These are phyloP conservation scores for Verticillium nonalfalfae DNA, from an alignment of 2,329 filamentous ascomycete species.

Conservation along the genomic window DNA sequence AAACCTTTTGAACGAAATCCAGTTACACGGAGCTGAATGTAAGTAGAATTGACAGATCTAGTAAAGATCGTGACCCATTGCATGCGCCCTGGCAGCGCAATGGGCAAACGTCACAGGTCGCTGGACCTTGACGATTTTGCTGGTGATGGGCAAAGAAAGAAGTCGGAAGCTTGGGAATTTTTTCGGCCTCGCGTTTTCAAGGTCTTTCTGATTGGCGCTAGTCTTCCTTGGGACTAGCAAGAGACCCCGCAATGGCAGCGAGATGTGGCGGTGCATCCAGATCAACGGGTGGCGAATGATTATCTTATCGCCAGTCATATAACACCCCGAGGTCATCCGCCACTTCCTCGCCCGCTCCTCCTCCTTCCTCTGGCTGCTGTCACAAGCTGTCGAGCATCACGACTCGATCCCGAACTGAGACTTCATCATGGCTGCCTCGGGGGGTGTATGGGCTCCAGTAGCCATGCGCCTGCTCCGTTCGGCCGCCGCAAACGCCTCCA, in stretches of 20 bases:
- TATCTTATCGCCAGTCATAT: slow-evolving; percentile 10
- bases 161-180: neutral
- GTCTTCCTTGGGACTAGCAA: slow-evolving; percentile 7
- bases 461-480: slow-evolving; percentile 48
- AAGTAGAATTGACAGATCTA: neutral
- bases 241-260: slow-evolving; percentile 11
- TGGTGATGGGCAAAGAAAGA: slow-evolving; percentile 1
- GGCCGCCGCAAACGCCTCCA: slow-evolving; percentile 43
- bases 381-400: neutral
- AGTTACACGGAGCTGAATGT: neutral
- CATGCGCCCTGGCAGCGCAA: neutral
- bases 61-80: neutral
- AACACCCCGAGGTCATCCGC: slow-evolving; percentile 14
- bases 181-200: slow-evolving; percentile 1
- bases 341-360: neutral
- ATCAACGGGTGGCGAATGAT: slow-evolving; percentile 18
- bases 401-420: slow-evolving; percentile 7
- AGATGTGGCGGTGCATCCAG: slow-evolving; percentile 27
- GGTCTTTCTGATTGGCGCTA: slow-evolving; percentile 15
- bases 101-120: neutral
- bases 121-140: neutral
- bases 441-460: slow-evolving; percentile 51
- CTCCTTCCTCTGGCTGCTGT: neutral
- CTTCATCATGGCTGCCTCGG: slow-evolving; percentile 46
- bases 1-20: slow-evolving; percentile 36